Evolutionary conservation across 305 asterid species (phyloP), one percentile per base, ranked within the genome.

Genomic region (Solanum hybrid): DNA sequence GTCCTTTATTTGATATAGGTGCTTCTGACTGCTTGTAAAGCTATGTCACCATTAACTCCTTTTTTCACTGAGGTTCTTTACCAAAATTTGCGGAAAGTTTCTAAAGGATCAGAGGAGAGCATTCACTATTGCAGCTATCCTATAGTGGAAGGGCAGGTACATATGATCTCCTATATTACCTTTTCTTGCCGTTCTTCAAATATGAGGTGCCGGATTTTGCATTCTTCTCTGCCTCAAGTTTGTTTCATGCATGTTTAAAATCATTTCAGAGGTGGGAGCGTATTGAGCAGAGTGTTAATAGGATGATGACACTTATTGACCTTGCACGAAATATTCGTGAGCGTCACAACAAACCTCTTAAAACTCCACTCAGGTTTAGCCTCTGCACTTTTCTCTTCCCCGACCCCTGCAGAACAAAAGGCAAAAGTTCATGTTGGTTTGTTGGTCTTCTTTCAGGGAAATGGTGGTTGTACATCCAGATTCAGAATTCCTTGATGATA

Each of bases 41-140:
- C 96, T 22, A 97, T 97, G 99, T 98, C 99, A 87, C 98, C 99
- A 20, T 95, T 97, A 92, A 97, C 99, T 11, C 99, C 99, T 7
- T 96, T 96, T 92, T 96, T 97, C 93, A 94, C 98, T 3, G 99
- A 97, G 92, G 96, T 96, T 91, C 98, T 97, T 33, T 97, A 97
- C 88, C 98, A 95, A 93, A 97, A 97, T 90, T 87, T 97, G 92
- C 95, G 98, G 79, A 97, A 95, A 94, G 98, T 89, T 29, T 92
- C 84, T 94, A 83, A 75, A 14, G 95, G 90, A 80, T 92, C 99
- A n/a, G 99, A 95, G 91, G 98, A 94, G 92, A 97, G 99, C 92
- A 95, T 97, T 90, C 99, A 97, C 93, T 96, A 92, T 88, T 97
- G 99, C 92, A 91, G 93, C 90, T 96, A 96, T 90, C 99, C 99